phyloP scores from a whole-genome alignment of 1,139 yeast species.

The Protomyces macrosporus region DNA sequence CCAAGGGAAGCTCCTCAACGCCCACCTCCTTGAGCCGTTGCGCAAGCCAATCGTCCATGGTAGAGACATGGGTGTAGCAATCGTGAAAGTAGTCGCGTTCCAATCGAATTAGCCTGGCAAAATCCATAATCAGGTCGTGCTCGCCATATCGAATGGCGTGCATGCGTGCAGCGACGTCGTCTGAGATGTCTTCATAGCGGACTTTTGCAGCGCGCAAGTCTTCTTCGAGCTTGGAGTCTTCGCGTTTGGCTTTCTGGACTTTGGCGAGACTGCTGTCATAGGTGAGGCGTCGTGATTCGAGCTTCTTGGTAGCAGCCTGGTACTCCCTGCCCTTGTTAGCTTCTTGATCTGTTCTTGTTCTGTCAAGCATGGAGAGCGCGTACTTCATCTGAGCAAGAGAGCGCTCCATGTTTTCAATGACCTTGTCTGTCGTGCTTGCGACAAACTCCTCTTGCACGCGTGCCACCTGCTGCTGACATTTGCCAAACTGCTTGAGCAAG shows the following conservation, averaged over 20 bases:
- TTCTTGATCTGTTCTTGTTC: not conserved
- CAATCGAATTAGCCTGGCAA: conserved; percentile 32
- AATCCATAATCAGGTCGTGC: conserved; percentile 27
- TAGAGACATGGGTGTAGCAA: conserved; percentile 26
- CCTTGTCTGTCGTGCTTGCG: conserved; percentile 28
- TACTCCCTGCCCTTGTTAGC: conserved; percentile 3
- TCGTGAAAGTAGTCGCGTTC: conserved; percentile 32
- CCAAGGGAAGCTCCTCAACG: not conserved
- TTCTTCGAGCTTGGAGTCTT: conserved; percentile 34
- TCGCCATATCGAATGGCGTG: conserved; percentile 33
- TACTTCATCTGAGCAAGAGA: conserved; percentile 28
- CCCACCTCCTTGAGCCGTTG: not conserved
- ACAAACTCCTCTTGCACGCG: conserved; percentile 32
- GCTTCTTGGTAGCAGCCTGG: conserved; percentile 32
- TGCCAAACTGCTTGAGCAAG: conserved; percentile 31
- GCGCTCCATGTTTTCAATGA: conserved; percentile 20
- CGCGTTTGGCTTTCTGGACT: conserved; percentile 33
- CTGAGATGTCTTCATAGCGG: conserved; percentile 34
- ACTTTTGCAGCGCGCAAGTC: conserved; percentile 34
- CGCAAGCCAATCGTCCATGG: conserved; percentile 26
- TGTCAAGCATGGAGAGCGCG: not conserved
- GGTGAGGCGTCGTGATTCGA: conserved; percentile 34
- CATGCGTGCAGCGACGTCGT: conserved; percentile 33
- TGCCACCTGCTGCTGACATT: conserved; percentile 32
- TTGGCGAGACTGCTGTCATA: conserved; percentile 34